Base-by-base conservation (phyloP, 2,329 filamentous ascomycete genomes). In the Ceratocystis alfenasii region DNA sequence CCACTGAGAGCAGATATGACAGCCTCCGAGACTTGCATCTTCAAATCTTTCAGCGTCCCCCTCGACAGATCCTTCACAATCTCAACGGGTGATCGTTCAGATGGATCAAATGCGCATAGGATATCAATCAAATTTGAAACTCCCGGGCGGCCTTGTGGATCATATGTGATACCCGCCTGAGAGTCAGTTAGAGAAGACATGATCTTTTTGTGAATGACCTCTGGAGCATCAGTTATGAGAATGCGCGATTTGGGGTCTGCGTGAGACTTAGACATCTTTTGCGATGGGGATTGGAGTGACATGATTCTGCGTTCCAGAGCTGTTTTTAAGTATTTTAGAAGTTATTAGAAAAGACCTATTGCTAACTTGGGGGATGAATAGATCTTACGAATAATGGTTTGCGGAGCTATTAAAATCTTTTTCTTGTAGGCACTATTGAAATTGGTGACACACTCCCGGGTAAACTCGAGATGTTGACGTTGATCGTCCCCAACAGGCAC, bases 401-500 rank as follows among this genome's bases (percentile, higher is more conserved):
- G 78, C 0, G 91, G 90, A 0, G 81, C 73, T 0, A 87, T 78
- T 2, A 95, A 75, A 15, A 78, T 80, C n/a, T 83, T 74, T 0
- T 83, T 83, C 57, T 68, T 65, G 70, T 89, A 90, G 1, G 82
- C 76, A 72, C 89, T 80, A 75, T 97, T 96, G 78, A 99, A 97
- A 72, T 88, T 89, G 68, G 84, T 87, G 7, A 88, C 94, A 69
- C 91, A 87, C 73, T 95, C 87, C 64, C 94, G 83, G 0, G 92
- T 86, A 73, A 97, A 95, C 74, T 99, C 94, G 25, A 99, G 83
- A 75, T 99, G 94, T 72, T 99, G 94, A 66, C 80, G 81, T 76
- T 99, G 94, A 74, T 99, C 94, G 70, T 95, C 89, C n/a, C 94
- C 94, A 1, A 99, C 93, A 10, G 94, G 94, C 28, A 99, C 93